Evolutionary conservation across 2,329 filamentous ascomycete species (phyloP), one percentile per base, ranked within the genome.

Genomic region (Cephalotrichum gorgonifer): DNA sequence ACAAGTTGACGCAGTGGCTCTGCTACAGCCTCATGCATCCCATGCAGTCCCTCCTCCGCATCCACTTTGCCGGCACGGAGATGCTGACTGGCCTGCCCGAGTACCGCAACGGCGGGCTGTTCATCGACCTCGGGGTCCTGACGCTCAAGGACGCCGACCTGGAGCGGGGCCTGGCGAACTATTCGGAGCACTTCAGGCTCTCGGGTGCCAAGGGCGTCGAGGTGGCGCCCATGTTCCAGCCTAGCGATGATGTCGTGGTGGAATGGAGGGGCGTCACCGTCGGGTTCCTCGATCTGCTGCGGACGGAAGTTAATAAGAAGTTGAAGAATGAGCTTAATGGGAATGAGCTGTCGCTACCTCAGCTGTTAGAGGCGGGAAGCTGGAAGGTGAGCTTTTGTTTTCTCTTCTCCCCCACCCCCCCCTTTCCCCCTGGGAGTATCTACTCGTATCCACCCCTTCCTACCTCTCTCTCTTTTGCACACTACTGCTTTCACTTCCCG

Each of bases 1-100:
- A 96, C 72, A 95, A 95, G 68, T 76, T 95, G 31, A 94, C 89
- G 0, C 89, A 95, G 65, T 96, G 90, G 90, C 82, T 96, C 50
- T 88, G 86, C 45, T 95, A 95, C 67, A 95, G 88, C 2, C 77
- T 96, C 50, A 94, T 94, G 86, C 84, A 89, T 23, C 89, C 89
- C 0, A 94, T 95, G 84, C 79, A 83, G 50, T 86, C 81, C 55
- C 66, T 95, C 22, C 80, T 95, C 57, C 79, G 85, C 50, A 82
- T 94, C 51, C 81, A 88, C 55, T 93, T 93, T 63, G 81, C 85
- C 3, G 88, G 88, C 41, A 79, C 81, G 2, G 86, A 94, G 53
- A 75, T 94, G 6, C 74, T 95, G 55, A 96, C 90, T 1, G 90
- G 88, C 22, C 72, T 96, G 3, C 89, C 90, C 0, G 90, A 96